Conservation (phyloP, 2,329 filamentous ascomycete species). For the Talaromyces verruculosus region DNA sequence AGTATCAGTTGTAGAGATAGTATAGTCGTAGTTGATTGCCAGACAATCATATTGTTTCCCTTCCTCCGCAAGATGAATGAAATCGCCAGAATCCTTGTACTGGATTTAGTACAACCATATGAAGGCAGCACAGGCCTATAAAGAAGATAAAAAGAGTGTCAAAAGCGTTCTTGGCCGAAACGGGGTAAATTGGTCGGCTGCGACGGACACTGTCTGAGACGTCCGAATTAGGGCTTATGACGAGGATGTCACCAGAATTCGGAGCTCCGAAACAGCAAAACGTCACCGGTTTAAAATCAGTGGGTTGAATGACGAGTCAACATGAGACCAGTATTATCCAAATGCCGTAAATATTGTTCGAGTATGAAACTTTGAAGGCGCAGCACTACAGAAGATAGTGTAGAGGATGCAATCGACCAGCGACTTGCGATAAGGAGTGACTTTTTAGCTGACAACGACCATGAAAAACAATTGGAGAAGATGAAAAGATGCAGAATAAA, state of each 20-base stretch:
- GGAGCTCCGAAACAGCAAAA: neutral
- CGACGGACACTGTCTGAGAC: conserved; percentile 11
- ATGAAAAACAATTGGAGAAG: neutral
- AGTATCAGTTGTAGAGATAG: conserved; percentile 5
- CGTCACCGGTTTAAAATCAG: neutral
- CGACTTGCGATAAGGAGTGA: conserved; percentile 1
- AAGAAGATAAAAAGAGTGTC: neutral
- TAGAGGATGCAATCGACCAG: conserved; percentile 13
- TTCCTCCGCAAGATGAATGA: neutral
- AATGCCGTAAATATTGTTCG: neutral
- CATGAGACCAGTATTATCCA: neutral
- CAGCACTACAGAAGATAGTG: neutral
- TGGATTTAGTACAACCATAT: neutral
- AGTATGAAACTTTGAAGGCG: neutral
- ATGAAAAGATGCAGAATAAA: neutral
- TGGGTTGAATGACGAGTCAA: neutral
- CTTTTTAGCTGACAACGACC: neutral
- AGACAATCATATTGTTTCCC: conserved; percentile 3
- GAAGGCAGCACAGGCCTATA: neutral
- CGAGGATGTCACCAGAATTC: neutral
- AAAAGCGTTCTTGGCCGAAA: neutral
- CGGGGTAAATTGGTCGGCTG: neutral
- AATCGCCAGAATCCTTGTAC: neutral
- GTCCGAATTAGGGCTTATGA: neutral
- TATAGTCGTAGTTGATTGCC: neutral